Evolutionary conservation across 371 early-diverging fungal genomes (phyloP), one percentile per base, ranked within the genome.

Genomic region (Catenaria anguillulae): DNA sequence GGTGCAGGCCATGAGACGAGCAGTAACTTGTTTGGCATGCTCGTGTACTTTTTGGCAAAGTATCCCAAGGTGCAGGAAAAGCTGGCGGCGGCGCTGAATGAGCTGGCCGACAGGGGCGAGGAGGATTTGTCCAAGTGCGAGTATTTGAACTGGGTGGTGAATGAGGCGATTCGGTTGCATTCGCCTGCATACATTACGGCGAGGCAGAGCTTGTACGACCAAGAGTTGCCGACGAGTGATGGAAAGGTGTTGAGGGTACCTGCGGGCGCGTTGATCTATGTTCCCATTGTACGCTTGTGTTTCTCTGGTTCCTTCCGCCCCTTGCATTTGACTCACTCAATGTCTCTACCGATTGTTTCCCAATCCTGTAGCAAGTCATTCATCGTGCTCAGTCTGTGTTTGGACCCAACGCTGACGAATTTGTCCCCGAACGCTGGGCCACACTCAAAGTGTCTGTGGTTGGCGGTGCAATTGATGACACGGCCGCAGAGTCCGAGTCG

Each of bases 11-110:
- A 58, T 19, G 59, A 58, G 1, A 58, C 59, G 15, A 58, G 42
- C 29, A 13, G 17, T 10, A 42, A 24, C 43, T n/a, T 45, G 21
- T 19, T 58, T 0, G 10, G n/a, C 40, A 35, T 29, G 26, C 17
- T 23, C 40, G 13, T 58, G 34, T 58, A 58, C 59, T 42, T 5
- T 8, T 15, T 58, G 23, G 59, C 26, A 0, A 12, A 15, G 35
- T 10, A 58, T 63, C 75, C 75, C 10, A 73, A 77, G 13, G 66
- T 77, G 46, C 79, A 82, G 67, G 69, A 74, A 45, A 68, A 67
- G 33, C 75, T 77, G 33, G 69, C 76, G 26, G 62, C 68, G 31
- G 79, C 33, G 56, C n/a, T n/a, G n/a, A n/a, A n/a, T n/a, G n/a
- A n/a, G n/a, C 33, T 50, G 26, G 21, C 8, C 29, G 52, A 50